phyloP scores from a whole-genome alignment of 2,329 filamentous ascomycete species.

The Fulvia fulva region DNA sequence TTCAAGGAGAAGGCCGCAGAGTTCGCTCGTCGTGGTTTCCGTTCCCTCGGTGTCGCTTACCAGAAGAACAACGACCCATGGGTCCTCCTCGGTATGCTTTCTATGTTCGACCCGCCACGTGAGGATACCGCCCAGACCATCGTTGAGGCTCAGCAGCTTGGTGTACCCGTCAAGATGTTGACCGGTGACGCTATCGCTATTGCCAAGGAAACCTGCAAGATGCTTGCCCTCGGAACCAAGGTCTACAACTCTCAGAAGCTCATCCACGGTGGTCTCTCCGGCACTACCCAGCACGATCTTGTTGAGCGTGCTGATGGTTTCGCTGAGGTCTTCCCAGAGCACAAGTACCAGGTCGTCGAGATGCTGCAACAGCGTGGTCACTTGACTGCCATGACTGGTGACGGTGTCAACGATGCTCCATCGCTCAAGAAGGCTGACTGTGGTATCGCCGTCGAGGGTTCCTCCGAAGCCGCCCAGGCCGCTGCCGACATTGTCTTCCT shows the following conservation, averaged over 20 bases:
- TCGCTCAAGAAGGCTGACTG: conserved; percentile 72
- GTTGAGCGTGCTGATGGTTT: conserved; percentile 72
- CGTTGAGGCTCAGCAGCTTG: conserved; percentile 69
- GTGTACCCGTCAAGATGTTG: conserved; percentile 76
- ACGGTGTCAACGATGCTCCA: conserved; percentile 70
- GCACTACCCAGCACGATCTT: conserved; percentile 70
- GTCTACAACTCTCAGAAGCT: conserved; percentile 77
- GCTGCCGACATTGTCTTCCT: conserved; percentile 73
- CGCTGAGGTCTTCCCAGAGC: conserved; percentile 70
- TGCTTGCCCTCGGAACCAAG: conserved; percentile 74
- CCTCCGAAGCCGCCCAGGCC: conserved; percentile 68
- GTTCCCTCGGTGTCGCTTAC: conserved; percentile 72
- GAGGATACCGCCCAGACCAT: conserved; percentile 77
- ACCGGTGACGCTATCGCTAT: conserved; percentile 77
- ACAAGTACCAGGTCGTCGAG: conserved; percentile 73
- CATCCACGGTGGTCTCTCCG: conserved; percentile 70
- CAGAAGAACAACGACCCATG: conserved; percentile 72
- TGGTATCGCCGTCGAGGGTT: conserved; percentile 69
- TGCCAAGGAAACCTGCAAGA: conserved; percentile 78
- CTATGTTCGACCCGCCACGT: conserved; percentile 76
- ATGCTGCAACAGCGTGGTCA: conserved; percentile 71
- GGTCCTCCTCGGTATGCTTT: conserved; percentile 71
- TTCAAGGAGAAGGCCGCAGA: conserved; percentile 71
- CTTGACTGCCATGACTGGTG: conserved; percentile 72
- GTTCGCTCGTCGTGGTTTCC: conserved; percentile 75